Conservation (phyloP, 2,329 filamentous ascomycete species). For the Epichloe festucae region DNA sequence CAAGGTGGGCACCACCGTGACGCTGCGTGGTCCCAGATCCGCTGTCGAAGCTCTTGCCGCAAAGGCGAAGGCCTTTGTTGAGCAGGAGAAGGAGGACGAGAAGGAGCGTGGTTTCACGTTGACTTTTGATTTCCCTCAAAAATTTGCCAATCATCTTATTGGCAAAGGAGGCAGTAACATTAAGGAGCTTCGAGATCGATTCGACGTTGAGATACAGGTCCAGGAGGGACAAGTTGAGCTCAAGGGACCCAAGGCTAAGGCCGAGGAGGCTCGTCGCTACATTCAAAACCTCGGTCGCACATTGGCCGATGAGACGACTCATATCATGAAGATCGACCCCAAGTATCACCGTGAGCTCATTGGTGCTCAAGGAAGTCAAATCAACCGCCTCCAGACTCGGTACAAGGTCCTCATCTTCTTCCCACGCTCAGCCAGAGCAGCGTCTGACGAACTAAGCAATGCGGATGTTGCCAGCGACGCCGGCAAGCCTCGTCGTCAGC, state of each 20-base stretch:
- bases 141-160: slow-evolving; percentile 77
- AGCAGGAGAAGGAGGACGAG: slow-evolving; percentile 83
- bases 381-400: slow-evolving; percentile 81
- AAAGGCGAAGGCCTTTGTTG: slow-evolving; percentile 68
- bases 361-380: slow-evolving; percentile 72
- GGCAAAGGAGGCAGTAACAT: slow-evolving; percentile 57
- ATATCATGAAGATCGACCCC: slow-evolving; percentile 78
- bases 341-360: slow-evolving; percentile 94
- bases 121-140: slow-evolving; percentile 87
- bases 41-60: slow-evolving; percentile 57
- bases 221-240: slow-evolving; percentile 90
- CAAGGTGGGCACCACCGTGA: slow-evolving; percentile 47
- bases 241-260: slow-evolving; percentile 91
- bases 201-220: slow-evolving; percentile 69
- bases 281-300: slow-evolving; percentile 69
- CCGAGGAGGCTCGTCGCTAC: slow-evolving; percentile 70
- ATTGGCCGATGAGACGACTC: slow-evolving; percentile 81
- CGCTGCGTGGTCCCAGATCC: slow-evolving; percentile 63
- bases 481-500: slow-evolving; percentile 53
- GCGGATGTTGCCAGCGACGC: slow-evolving; percentile 57
- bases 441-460: slow-evolving; percentile 56
- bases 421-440: slow-evolving; percentile 51
- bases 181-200: slow-evolving; percentile 51
- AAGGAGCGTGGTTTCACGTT: slow-evolving; percentile 81
- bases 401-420: slow-evolving; percentile 96